These are phyloP conservation scores for Rhododendron molle DNA, from an alignment of 148 eudicot genomes.

Conservation along the genomic window DNA sequence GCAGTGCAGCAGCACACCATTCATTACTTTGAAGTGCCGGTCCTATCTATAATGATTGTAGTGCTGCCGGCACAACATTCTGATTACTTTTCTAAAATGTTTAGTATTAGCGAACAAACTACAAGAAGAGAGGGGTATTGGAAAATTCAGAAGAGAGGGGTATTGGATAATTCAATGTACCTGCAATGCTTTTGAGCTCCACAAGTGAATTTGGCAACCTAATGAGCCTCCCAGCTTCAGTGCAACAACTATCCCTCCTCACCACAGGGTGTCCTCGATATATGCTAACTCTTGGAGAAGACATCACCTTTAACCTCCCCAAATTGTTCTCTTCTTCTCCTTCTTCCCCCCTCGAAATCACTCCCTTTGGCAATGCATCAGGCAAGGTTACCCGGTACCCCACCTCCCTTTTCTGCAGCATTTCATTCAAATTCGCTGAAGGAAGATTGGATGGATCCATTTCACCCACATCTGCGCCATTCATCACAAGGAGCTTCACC, in stretches of 20 bases:
- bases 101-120: not conserved
- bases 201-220: slow-evolving; percentile 56
- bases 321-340: slow-evolving; percentile 7
- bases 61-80: not conserved
- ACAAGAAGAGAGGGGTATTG: slow-evolving; percentile 12
- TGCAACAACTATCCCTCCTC: slow-evolving; percentile 25
- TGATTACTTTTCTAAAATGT: not conserved
- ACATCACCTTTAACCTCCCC: slow-evolving; percentile 13
- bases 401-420: slow-evolving; percentile 36
- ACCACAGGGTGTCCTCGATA: slow-evolving; percentile 50
- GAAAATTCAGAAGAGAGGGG: no score
- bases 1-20: not conserved
- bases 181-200: no score
- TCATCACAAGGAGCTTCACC: slow-evolving; percentile 37
- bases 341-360: not conserved
- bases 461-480: slow-evolving; percentile 31
- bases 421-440: slow-evolving; percentile 23
- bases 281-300: slow-evolving; percentile 45
- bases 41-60: not conserved
- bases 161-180: no score
- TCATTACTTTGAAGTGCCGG: not conserved
- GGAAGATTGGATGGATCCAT: slow-evolving; percentile 2
- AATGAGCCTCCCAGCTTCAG: slow-evolving; percentile 52
- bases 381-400: slow-evolving; percentile 26
- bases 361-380: slow-evolving; percentile 3